phyloP scores from a whole-genome alignment of 768 basidiomycete genomes.

The Termitomyces sp. region DNA sequence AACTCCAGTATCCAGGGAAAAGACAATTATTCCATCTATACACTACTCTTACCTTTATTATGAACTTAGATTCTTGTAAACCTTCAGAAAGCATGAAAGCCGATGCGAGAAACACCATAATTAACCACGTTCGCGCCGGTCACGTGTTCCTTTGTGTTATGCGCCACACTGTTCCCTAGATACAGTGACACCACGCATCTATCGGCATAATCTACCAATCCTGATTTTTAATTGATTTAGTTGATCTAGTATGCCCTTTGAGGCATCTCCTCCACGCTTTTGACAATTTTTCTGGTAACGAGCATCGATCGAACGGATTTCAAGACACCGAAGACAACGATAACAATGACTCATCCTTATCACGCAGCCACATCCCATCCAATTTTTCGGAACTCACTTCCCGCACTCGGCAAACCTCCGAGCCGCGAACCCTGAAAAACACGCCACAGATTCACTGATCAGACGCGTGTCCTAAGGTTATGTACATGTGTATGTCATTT shows the following conservation, averaged over 20 bases:
- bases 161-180: constrained; percentile 5
- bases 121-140: background rate
- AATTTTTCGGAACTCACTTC: background rate
- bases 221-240: too few species aligned
- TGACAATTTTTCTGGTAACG: too few species aligned
- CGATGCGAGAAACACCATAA: background rate
- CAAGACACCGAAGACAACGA: background rate
- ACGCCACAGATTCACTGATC: background rate
- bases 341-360: background rate
- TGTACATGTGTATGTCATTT: background rate
- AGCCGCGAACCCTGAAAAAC: background rate
- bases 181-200: background rate
- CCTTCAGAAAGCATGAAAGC: background rate
- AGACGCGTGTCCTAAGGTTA: background rate
- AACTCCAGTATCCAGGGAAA: too few species aligned
- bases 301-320: background rate
- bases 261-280: too few species aligned
- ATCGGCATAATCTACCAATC: background rate
- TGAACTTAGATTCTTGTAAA: background rate
- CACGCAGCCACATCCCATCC: background rate
- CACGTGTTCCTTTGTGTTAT: background rate
- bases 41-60: background rate
- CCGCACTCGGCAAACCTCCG: background rate
- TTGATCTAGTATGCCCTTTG: background rate
- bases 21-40: background rate